Evolutionary conservation across 164 flowering plant species (phyloP), one percentile per base, ranked within the genome.

Genomic region (Euptelea pleiosperma): DNA sequence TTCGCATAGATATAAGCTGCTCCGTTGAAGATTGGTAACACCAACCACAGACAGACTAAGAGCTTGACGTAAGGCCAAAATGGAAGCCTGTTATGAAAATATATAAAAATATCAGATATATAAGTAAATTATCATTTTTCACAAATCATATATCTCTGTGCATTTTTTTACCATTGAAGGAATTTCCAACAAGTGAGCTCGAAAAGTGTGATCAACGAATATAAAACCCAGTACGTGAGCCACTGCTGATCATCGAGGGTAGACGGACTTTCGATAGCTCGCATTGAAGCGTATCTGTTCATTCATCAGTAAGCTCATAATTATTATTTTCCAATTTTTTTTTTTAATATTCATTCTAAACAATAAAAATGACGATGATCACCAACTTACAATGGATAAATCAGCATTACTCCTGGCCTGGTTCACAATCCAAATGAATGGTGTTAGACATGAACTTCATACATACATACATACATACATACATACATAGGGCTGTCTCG

Each of bases 201-300:
- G 48, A 89, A 89, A 11, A 92, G 73, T 22, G 92, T 82, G 52
- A 77, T 82, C 56, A 92, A 70, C 1, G 98, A 92, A 75, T 92
- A 84, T 1, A 89, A 49, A 60, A 89, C 75, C 98, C 98, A 92
- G 30, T 92, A 89, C 6, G 94, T 89, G 24, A 92, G 82, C 98
- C 98, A 92, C 46, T 93, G 98, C 52, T 87, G 96, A 66, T 92
- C 96, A 30, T 89, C 96, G 7, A 82, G 56, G 0, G 83, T 50
- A 34, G 96, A 74, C 31, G 96, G 91, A 57, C 89, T 87, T 79
- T 89, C 94, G 0, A 92, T 87, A 19, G 98, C 97, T 63, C 85
- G 59, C 69, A 84, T 60, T 1, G 98, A 89, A 35, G 96, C 85
- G 52, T 87, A 92, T 65, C 98, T 91, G 82, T 42, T 51, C 34